These are phyloP conservation scores for Xylaria longipes DNA, from an alignment of 495 filamentous ascomycete species.

Conservation along the genomic window DNA sequence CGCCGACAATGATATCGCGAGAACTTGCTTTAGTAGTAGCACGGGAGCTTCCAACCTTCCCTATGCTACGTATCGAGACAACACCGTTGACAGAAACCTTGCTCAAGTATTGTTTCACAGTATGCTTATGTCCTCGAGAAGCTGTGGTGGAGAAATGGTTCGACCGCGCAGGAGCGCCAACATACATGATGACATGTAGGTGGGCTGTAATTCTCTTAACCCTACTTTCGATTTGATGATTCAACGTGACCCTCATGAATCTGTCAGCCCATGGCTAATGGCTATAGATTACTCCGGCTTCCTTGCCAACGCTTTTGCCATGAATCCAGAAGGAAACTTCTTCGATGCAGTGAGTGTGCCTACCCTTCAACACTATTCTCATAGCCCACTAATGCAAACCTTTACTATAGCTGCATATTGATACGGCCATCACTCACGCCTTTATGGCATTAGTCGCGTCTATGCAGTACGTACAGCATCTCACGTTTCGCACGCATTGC, in stretches of 20 bases:
- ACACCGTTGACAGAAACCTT: slow-evolving; percentile 39
- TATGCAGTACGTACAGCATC: slow-evolving; percentile 33
- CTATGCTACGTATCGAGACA: slow-evolving; percentile 40
- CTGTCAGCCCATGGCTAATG: slow-evolving; percentile 17
- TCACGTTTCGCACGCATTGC: not conserved
- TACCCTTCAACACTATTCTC: not conserved
- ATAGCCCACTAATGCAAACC: slow-evolving; percentile 2
- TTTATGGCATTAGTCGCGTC: slow-evolving; percentile 42
- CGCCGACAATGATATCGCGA: slow-evolving; percentile 32
- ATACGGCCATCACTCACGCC: slow-evolving; percentile 40
- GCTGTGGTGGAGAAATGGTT: slow-evolving; percentile 39
- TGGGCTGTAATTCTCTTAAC: not conserved
- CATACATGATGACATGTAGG: slow-evolving; percentile 42
- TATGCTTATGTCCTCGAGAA: slow-evolving; percentile 40
- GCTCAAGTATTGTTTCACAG: slow-evolving; percentile 42
- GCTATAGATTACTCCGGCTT: slow-evolving; percentile 39
- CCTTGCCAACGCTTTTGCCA: slow-evolving; percentile 41
- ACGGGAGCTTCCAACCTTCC: slow-evolving; percentile 38
- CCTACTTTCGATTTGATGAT: not conserved
- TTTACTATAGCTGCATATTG: slow-evolving; percentile 35
- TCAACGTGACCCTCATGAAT: not conserved
- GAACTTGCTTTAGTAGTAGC: slow-evolving; percentile 39
- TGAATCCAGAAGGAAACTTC: slow-evolving; percentile 43
- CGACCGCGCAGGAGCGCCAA: slow-evolving; percentile 35
- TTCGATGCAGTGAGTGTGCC: slow-evolving; percentile 34